These are phyloP conservation scores for Neonectria hederae DNA, from an alignment of 2,329 filamentous ascomycete genomes.

Conservation along the genomic window DNA sequence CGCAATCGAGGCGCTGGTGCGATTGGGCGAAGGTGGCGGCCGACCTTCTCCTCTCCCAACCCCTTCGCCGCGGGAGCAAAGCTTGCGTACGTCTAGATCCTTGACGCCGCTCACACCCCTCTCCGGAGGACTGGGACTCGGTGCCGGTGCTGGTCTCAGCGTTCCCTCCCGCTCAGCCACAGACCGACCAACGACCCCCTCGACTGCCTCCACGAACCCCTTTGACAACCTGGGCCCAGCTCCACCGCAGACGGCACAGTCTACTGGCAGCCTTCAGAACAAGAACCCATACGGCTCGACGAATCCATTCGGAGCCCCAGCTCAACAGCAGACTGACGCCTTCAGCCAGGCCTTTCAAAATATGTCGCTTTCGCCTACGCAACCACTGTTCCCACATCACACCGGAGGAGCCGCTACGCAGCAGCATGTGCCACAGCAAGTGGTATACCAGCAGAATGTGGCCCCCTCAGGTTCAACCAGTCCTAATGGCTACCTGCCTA, in stretches of 20 bases:
- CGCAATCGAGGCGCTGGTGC: constrained; percentile 84
- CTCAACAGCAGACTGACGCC: constrained; percentile 46
- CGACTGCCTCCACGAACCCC: constrained; percentile 69
- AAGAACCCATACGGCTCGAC: constrained; percentile 64
- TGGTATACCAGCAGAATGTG: constrained; percentile 55
- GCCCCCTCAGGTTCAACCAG: constrained; percentile 55
- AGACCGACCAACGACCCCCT: constrained; percentile 52
- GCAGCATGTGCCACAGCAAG: constrained; percentile 48
- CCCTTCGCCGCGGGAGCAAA: constrained; percentile 57
- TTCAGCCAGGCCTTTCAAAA: constrained; percentile 79
- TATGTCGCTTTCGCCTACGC: constrained; percentile 70
- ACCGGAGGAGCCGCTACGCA: constrained; percentile 69
- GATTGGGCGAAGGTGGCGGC: constrained; percentile 77
- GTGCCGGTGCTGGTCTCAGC: constrained; percentile 47
- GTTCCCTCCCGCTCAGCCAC: constrained; percentile 43
- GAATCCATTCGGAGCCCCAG: constrained; percentile 74
- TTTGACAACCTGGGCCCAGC: constrained; percentile 69
- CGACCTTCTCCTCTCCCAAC: constrained; percentile 47
- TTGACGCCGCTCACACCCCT: constrained; percentile 62
- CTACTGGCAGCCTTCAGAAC: constrained; percentile 68
- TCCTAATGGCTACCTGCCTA: constrained; percentile 51
- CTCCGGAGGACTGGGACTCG: constrained; percentile 43
- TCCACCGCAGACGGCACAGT: constrained; percentile 71
- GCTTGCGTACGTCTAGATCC: constrained; percentile 59
- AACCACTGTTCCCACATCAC: constrained; percentile 77